A percentile compares a stretch with the other conserved stretches of the same genome.
Conservation (phyloP, 208 protist genomes). For the Crithidia expoeki region DNA sequence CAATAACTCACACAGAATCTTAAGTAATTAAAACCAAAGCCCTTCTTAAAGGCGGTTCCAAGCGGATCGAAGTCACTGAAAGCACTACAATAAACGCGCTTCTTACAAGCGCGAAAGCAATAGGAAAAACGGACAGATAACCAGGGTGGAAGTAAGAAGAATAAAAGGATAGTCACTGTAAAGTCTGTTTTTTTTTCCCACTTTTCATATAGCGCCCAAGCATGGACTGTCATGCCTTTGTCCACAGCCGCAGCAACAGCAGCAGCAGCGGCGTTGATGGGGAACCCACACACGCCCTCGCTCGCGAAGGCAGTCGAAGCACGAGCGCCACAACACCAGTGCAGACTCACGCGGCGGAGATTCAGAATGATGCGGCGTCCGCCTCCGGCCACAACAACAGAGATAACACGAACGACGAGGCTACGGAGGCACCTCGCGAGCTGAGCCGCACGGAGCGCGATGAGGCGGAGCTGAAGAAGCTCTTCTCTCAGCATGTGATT, state of each 20-base stretch:
- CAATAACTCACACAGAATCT: not conserved
- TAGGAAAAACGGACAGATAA: not conserved
- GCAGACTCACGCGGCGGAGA: not conserved
- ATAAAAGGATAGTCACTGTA: not conserved
- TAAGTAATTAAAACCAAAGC: not conserved
- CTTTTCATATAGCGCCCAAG: too few relatives aligned
- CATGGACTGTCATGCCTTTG: constrained; percentile 7
- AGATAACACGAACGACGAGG: not conserved
- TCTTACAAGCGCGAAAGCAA: too few relatives aligned
- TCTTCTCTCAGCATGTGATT: constrained; percentile 28
- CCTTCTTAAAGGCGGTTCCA: not conserved
- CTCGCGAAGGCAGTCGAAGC: not conserved
- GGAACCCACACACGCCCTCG: not conserved
- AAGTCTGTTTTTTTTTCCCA: too few relatives aligned
- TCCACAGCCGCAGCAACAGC: not conserved
- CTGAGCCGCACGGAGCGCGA: constrained; percentile 28
- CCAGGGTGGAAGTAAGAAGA: too few relatives aligned
- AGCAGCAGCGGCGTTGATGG: constrained; percentile 2
- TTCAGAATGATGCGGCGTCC: not conserved
- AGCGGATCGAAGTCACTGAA: not conserved
- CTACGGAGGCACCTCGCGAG: not conserved
- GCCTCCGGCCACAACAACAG: not conserved
- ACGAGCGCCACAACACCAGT: not conserved
- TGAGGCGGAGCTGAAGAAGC: constrained; percentile 27
- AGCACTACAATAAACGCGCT: not conserved